Conservation (phyloP, 805 yeast species). For the Metschnikowia kofuensis region DNA sequence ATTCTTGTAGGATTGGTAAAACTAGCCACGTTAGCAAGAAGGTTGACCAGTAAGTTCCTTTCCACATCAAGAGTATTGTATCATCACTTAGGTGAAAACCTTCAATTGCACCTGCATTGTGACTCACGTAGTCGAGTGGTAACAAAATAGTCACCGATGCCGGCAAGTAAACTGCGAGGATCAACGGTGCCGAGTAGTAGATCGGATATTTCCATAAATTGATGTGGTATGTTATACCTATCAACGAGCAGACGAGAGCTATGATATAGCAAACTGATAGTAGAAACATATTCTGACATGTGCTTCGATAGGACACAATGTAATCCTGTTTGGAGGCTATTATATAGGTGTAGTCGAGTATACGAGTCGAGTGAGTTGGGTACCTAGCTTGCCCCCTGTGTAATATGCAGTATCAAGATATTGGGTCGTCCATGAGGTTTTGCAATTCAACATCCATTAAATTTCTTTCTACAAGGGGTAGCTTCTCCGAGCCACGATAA, state of each 20-base stretch:
- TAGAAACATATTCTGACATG: slow-evolving; percentile 3
- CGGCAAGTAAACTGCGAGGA: slow-evolving; percentile 68
- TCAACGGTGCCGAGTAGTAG: slow-evolving; percentile 46
- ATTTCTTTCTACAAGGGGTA: too few relatives aligned
- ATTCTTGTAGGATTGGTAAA: slow-evolving; percentile 71
- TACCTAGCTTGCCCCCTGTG: too few relatives aligned
- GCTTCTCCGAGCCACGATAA: too few relatives aligned
- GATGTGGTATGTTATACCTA: slow-evolving; percentile 36
- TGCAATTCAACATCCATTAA: too few relatives aligned
- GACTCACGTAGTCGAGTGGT: slow-evolving; percentile 70
- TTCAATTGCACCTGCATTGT: slow-evolving; percentile 36
- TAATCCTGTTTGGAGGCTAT: background rate
- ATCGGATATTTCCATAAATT: slow-evolving; percentile 32
- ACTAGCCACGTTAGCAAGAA: slow-evolving; percentile 76
- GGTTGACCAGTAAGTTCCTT: slow-evolving; percentile 75
- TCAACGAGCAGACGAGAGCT: slow-evolving; percentile 27
- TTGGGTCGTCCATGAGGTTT: too few relatives aligned
- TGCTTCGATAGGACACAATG: background rate
- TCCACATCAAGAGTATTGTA: slow-evolving; percentile 57
- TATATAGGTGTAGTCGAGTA: too few relatives aligned
- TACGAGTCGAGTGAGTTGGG: too few relatives aligned
- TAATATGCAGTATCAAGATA: too few relatives aligned
- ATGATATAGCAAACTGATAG: slow-evolving; percentile 24
- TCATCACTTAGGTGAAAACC: slow-evolving; percentile 32
- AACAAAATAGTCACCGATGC: slow-evolving; percentile 68